Conservation (phyloP, 768 basidiomycete genomes). For the Tulasnella sp. region DNA sequence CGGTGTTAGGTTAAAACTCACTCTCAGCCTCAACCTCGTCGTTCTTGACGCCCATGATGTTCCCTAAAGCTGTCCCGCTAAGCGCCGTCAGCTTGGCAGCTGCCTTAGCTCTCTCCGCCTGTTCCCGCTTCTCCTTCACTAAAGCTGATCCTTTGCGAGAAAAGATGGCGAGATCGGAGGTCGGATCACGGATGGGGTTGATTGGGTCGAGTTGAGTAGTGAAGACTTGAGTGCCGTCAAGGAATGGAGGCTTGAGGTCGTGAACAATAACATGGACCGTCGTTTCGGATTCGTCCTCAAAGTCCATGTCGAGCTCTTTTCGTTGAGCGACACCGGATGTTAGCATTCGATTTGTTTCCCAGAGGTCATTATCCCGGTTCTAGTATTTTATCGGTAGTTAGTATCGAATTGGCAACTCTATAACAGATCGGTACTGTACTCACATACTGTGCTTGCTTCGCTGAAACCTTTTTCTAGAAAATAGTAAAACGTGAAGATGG, state of each 20-base stretch:
- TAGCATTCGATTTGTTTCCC: conserved; percentile 97
- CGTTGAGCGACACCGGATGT: conserved; percentile 90
- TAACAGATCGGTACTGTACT: too few species aligned
- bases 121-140: conserved; percentile 92
- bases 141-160: conserved; percentile 93
- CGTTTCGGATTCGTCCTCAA: conserved; percentile 92
- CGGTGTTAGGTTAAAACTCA: too few species aligned
- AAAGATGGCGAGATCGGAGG: conserved; percentile 92
- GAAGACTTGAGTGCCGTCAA: conserved; percentile 91
- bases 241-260: conserved; percentile 92
- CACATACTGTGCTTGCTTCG: conserved; percentile 92
- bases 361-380: conserved; percentile 97
- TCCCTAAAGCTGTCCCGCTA: conserved; percentile 89
- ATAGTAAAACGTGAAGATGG: background rate
- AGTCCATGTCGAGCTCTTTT: conserved; percentile 79
- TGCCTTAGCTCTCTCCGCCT: conserved; percentile 91
- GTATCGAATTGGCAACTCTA: conserved; percentile 11
- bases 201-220: conserved; percentile 96
- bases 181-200: conserved; percentile 87
- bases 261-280: conserved; percentile 97
- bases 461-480: conserved; percentile 73
- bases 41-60: conserved; percentile 95
- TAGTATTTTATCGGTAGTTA: conserved; percentile 28
- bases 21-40: conserved; percentile 89
- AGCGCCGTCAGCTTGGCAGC: conserved; percentile 90